phyloP scores from a whole-genome alignment of 192 early-diverging fungal genomes.

The Coemansia sp. region DNA sequence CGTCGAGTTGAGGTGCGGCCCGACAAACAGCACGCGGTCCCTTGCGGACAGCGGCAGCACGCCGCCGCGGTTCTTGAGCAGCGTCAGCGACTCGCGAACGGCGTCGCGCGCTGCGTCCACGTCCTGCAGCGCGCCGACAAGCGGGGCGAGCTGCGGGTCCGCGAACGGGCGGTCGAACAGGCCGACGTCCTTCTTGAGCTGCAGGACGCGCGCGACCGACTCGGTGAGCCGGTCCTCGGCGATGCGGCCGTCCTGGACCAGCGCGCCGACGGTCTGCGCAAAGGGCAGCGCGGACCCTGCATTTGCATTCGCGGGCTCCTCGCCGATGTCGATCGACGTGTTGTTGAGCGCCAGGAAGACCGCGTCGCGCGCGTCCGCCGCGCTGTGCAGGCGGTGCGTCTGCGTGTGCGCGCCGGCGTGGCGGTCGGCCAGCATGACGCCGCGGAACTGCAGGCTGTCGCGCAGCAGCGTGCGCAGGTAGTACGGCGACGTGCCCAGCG shows the following conservation, averaged over 20 bases:
- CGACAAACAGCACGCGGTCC: constrained; percentile 56
- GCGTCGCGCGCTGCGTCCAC: constrained; percentile 45
- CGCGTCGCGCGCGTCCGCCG: constrained; percentile 51
- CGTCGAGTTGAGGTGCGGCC: constrained; percentile 57
- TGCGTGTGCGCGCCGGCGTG: constrained; percentile 31
- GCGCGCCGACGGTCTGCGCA: constrained; percentile 21
- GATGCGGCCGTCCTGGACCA: constrained; percentile 45
- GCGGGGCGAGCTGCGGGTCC: constrained; percentile 18
- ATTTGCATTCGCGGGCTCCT: constrained; percentile 15
- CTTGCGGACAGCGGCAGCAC: constrained; percentile 47
- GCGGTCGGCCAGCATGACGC: constrained; percentile 58
- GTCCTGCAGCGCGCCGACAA: constrained; percentile 54
- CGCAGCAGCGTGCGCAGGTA: constrained; percentile 55
- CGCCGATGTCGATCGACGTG: constrained; percentile 57
- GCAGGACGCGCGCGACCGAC: constrained; percentile 54
- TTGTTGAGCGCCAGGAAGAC: constrained; percentile 52
- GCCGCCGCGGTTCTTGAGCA: constrained; percentile 53
- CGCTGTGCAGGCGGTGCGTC: constrained; percentile 5
- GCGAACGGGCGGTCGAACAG: constrained; percentile 53
- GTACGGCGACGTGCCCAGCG: constrained; percentile 53
- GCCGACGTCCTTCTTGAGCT: constrained; percentile 65
- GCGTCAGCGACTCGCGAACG: constrained; percentile 57
- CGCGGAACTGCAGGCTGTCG: constrained; percentile 54
- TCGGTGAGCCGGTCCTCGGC: constrained; percentile 49
- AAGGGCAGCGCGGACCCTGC: constrained; percentile 26